Evolutionary conservation across 768 basidiomycete species (phyloP), one percentile per base, ranked within the genome.

Genomic region (Mycena galopus): DNA sequence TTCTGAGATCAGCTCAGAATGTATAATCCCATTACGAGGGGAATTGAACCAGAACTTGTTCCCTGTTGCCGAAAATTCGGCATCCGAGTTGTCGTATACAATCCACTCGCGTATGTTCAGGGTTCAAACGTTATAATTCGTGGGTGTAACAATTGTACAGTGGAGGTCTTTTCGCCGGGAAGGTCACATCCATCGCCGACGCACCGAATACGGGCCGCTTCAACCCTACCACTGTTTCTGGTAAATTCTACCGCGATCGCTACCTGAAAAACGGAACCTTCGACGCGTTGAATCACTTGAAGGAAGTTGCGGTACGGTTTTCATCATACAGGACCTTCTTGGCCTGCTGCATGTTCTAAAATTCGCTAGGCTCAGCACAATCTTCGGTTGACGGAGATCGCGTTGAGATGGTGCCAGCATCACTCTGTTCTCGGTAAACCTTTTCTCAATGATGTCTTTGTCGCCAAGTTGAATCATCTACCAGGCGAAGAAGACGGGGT

Each of bases 341-440:
- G 19, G 19, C n/a, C 29, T 21, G 7, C 23, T 39, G 30, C 2
- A 27, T 44, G 44, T 62, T 23, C 39, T 58, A 60, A 19, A 32
- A 42, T 30, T 37, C 44, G 39, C 14, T 65, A 86, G 86, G 82
- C 79, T 39, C 84, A 85, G 66, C 83, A 88, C 63, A 62, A 78
- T 47, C 76, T 89, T 4, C 80, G 82, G 4, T 79, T 88, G n/a
- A 84, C 84, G 6, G 88, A 89, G 78, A 84, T 88, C 19, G 87
- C 87, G 0, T 78, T 88, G 68, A 80, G 88, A 21, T 90, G 88
- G 88, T 82, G 83, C 72, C 86, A 89, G 76, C 84, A 89, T 63
- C 88, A 89, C 69, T 88, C 86, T 0, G 72, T 78, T 2, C 77
- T 89, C 23, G 77, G 75, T 35, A 44, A 19, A 21, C 21, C 32